Conservation (phyloP, 148 eudicot species). For the Rhododendron williamsianum region DNA sequence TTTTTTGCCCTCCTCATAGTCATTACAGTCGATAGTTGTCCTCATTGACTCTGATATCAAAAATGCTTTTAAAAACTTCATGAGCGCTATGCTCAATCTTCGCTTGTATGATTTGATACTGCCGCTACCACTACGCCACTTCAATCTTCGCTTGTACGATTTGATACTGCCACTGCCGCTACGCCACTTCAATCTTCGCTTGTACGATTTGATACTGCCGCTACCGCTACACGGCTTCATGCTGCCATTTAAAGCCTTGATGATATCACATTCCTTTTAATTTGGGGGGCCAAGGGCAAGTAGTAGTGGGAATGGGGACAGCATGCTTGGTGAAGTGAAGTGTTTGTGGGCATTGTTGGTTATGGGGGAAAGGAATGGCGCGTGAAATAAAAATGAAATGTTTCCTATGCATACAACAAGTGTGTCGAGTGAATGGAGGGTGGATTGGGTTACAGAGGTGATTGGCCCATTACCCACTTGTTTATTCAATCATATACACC, state of each 20-base stretch:
- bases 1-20: no score
- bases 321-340: constrained; percentile 31
- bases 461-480: constrained; percentile 29
- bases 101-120: no score
- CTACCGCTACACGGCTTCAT: neutral
- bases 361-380: constrained; percentile 35
- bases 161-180: neutral
- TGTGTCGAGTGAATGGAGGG: constrained; percentile 22
- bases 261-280: neutral
- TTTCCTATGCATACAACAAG: constrained; percentile 46
- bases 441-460: constrained; percentile 28
- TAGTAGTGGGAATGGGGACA: constrained; percentile 19
- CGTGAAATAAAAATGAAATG: constrained; percentile 33
- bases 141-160: neutral
- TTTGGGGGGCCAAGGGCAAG: neutral
- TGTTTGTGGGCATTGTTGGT: constrained; percentile 5
- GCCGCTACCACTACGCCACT: no score
- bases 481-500: constrained; percentile 9
- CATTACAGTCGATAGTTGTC: no score
- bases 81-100: neutral
- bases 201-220: neutral
- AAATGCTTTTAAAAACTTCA: neutral
- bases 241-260: neutral
- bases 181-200: neutral
- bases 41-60: no score